Evolutionary conservation across 495 filamentous ascomycete genomes (phyloP).

Genomic region (Podospora didyma): DNA sequence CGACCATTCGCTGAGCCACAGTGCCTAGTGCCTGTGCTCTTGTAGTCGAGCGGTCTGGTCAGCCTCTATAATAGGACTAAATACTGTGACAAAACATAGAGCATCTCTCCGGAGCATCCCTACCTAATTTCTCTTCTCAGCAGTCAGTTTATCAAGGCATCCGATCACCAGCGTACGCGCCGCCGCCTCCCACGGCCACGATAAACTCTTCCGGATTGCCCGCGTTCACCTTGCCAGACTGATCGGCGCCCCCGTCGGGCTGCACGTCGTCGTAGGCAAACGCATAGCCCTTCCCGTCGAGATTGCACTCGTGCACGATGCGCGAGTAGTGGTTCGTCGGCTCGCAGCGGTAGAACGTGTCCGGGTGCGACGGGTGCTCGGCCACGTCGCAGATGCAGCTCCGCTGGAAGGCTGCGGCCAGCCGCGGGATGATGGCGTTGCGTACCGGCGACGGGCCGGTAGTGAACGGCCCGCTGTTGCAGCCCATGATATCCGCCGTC

Average conservation of each 20-base stretch:
- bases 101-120: no score
- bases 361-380: constrained; percentile 48
- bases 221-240: constrained; percentile 63
- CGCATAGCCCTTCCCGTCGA: constrained; percentile 68
- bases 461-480: constrained; percentile 66
- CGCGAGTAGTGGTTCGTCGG: constrained; percentile 70
- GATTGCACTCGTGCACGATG: constrained; percentile 61
- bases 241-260: constrained; percentile 55
- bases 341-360: constrained; percentile 52
- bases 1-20: no score
- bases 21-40: no score
- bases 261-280: constrained; percentile 81
- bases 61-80: no score
- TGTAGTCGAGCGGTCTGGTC: no score
- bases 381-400: constrained; percentile 50
- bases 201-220: constrained; percentile 56
- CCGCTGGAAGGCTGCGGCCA: constrained; percentile 68
- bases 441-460: constrained; percentile 51
- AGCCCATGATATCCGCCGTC: constrained; percentile 65
- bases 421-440: constrained; percentile 57
- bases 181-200: constrained; percentile 60
- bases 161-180: constrained; percentile 22
- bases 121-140: no score
- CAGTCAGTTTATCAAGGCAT: no score
- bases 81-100: no score